phyloP scores from a whole-genome alignment of 1,284 basidiomycete species.

The Trametes sp. region DNA sequence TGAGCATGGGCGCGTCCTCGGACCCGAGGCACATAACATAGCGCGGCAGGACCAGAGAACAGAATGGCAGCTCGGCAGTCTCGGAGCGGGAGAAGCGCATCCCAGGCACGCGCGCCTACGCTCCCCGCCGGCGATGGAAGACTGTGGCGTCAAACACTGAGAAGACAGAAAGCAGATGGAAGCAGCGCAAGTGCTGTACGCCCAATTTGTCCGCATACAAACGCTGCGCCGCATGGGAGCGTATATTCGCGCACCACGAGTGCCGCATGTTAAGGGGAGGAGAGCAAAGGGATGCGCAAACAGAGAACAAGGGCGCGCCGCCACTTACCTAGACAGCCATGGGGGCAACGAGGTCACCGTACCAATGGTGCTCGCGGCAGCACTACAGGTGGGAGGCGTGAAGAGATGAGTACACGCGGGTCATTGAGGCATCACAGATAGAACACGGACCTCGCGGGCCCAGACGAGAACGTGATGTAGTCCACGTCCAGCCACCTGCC shows the following conservation, averaged over 20 bases:
- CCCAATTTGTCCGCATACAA: neutral
- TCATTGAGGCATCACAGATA: constrained; percentile 5
- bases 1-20: neutral
- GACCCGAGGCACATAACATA: neutral
- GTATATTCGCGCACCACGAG: neutral
- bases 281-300: neutral
- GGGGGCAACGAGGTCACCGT: constrained; percentile 27
- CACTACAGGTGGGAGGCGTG: neutral
- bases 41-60: too few species aligned
- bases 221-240: neutral
- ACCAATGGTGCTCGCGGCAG: constrained; percentile 8
- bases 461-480: constrained; percentile 37
- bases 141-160: neutral
- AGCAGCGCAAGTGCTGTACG: neutral
- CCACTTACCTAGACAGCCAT: constrained; percentile 24
- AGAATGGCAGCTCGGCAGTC: neutral
- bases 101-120: neutral
- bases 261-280: too few species aligned
- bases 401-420: neutral
- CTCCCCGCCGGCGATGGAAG: neutral
- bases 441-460: constrained; percentile 27
- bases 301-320: constrained; percentile 2
- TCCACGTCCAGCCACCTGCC: constrained; percentile 41
- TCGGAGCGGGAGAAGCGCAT: neutral
- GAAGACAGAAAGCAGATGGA: neutral